A percentile compares a stretch with the other conserved stretches of the same genome.
Conservation (phyloP, 2,329 filamentous ascomycete genomes). For the Fragosphaeria purpurea region DNA sequence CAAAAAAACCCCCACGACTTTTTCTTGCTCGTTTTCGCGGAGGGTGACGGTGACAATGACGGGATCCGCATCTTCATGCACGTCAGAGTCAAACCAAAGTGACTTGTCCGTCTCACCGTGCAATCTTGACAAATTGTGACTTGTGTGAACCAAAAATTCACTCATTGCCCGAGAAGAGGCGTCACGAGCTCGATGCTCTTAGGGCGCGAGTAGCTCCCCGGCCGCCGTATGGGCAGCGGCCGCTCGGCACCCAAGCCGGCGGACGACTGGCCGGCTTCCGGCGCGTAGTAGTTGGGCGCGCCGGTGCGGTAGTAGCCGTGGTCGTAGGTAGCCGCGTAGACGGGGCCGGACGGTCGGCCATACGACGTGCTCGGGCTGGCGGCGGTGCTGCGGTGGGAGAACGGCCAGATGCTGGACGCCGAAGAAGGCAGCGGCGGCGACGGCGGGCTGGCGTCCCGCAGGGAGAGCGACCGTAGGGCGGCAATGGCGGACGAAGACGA, state of each 20-base stretch:
- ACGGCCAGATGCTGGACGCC: conserved; percentile 41
- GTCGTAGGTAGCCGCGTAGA: conserved; percentile 46
- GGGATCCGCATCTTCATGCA: no score
- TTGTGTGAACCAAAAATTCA: no score
- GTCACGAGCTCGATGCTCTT: conserved; percentile 56
- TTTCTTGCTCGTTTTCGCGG: no score
- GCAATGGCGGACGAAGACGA: conserved; percentile 40
- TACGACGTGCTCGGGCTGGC: conserved; percentile 46
- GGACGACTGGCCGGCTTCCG: conserved; percentile 16
- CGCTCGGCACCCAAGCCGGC: conserved; percentile 34
- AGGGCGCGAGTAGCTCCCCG: conserved; percentile 43
- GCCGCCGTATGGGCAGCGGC: conserved; percentile 46
- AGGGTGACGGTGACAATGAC: no score
- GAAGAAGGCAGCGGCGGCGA: conserved; percentile 33
- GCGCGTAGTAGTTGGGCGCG: conserved; percentile 30
- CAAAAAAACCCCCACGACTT: no score
- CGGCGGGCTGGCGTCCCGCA: conserved; percentile 45
- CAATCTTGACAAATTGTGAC: no score
- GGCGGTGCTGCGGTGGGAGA: conserved; percentile 37
- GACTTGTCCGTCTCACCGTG: no score
- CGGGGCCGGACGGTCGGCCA: conserved; percentile 28
- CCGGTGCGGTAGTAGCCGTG: conserved; percentile 28
- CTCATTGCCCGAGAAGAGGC: conserved; percentile 42
- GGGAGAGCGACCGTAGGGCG: conserved; percentile 43
- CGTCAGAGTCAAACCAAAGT: no score